Base-by-base conservation (phyloP, 169 alveolate genomes). In the Plasmodium sp. region DNA sequence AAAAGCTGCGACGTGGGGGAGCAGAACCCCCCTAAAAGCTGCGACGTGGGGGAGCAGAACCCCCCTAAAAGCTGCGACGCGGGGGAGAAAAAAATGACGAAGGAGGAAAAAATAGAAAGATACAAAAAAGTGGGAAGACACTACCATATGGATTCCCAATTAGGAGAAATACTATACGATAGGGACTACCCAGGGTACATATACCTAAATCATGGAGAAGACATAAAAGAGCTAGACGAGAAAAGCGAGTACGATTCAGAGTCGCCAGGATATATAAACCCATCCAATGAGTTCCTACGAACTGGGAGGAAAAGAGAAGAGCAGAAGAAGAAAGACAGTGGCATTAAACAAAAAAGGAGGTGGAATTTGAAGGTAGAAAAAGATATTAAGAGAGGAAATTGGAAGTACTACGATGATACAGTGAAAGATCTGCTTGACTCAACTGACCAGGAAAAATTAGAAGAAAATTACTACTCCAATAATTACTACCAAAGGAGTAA, bases 351-450 rank as follows among this genome's bases (percentile, higher is more conserved):
- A 77, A 93, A 96, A 72, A 91, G 43, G 81, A 96, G 98, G 31
- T 96, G 98, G 98, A 54, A 95, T 71, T 84, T 79, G 88, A 93
- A 91, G 7, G 72, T 72, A 18, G 93, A 95, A 48, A 96, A 96
- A 67, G 98, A 97, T 81, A 97, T 97, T 45, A 93, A 95, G 33
- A 92, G 98, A 31, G 98, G 98, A 67, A 85, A 96, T 95, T 81
- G 97, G 96, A 94, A 80, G 75, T 79, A 79, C 73, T 96, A 96
- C 48, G 95, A 96, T 83, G 88, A 82, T 27, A 51, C 93, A 9
- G 96, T 95, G 9, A 88, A 73, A 86, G 90, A 91, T 94, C 74
- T 85, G 14, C 85, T 85, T 45, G 94, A 82, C 71, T 82, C 73
- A 81, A 91, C 83, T 90, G 94, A 86, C 81, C 92, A 41, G 92